Base-by-base conservation (phyloP, 2,329 filamentous ascomycete species). In the Colletotrichum magnum region DNA sequence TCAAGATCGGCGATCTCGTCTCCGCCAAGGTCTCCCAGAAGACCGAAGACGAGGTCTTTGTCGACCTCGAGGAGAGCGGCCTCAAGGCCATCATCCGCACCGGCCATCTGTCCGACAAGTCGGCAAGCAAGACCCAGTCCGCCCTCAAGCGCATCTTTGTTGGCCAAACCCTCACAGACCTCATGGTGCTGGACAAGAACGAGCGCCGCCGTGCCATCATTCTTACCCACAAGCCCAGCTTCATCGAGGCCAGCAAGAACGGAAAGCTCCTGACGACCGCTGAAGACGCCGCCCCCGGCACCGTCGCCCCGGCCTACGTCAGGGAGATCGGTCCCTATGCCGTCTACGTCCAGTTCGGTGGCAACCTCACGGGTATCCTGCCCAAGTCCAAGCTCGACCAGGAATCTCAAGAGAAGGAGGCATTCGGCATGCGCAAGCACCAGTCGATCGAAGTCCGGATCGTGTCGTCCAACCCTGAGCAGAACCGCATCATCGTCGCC, bases 181-280 rank as follows among this genome's bases (percentile, higher is more conserved):
- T 99, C n/a, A 84, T 97, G 45, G 89, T 98, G 15, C 82, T 99
- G n/a, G 90, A 94, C 74, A 97, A 97, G 79, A 88, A 94, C 70
- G 90, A 94, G 72, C 88, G 90, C 69, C 93, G 93, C 64, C 90
- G 91, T 57, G 88, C 92, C 48, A 89, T 98, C 64, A 87, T 90
- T 12, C 83, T 99, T 4, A 93, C 93, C 3, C 93, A 93, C 79
- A 98, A 98, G 81, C 90, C 93, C 43, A 94, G 91, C 75, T 84
- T 99, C 28, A 85, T 97, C 68, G 89, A 92, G 74, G 94, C 92
- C 59, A 88, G 91, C 58, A 91, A 92, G 78, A 86, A 92, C 21
- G 88, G 89, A n/a, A 89, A 87, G 61, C 86, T 98, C 13, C 85
- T 97, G n/a, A 86, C 86, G 18, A 87, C 82, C 51, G 92, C 96